Evolutionary conservation across 176 grass and related monocot genomes (phyloP).

Genomic region (Pontederia paniculata): DNA sequence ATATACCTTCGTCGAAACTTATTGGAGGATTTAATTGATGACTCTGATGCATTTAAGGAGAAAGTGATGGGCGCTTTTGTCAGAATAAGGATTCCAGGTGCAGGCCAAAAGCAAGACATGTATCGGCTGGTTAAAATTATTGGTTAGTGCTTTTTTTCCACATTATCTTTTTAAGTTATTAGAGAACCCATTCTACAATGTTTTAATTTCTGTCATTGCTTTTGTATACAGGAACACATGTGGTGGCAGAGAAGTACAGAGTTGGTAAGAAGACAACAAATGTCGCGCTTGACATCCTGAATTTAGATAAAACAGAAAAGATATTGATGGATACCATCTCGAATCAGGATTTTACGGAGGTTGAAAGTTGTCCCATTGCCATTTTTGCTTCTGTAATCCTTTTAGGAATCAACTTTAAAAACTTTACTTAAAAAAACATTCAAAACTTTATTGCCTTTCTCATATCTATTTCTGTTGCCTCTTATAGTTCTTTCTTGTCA

Average conservation of each 20-base stretch:
- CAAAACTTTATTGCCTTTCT: too few species aligned
- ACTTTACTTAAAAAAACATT: too few species aligned
- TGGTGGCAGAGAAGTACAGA: constrained; percentile 59
- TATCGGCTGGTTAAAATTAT: constrained; percentile 92
- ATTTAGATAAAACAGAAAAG: constrained; percentile 88
- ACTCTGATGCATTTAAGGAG: constrained; percentile 45
- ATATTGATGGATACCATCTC: constrained; percentile 86
- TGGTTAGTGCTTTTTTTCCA: constrained; percentile 45
- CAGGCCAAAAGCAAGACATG: constrained; percentile 91
- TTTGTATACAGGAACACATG: constrained; percentile 67
- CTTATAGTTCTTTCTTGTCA: too few species aligned
- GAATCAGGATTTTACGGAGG: constrained; percentile 97
- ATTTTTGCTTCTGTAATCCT: neutral
- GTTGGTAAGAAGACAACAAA: constrained; percentile 90
- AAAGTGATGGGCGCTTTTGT: constrained; percentile 91
- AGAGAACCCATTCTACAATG: too few species aligned
- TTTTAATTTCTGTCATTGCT: constrained; percentile 1
- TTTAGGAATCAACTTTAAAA: neutral
- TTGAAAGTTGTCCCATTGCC: constrained; percentile 19
- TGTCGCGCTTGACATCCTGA: constrained; percentile 79
- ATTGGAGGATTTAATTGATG: constrained; percentile 77
- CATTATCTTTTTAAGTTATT: constrained; percentile 3
- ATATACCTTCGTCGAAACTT: constrained; percentile 78
- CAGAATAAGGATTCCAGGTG: constrained; percentile 67
- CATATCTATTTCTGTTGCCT: too few species aligned